Conservation (phyloP, 305 asterid genomes). For the Andrographis paniculata region DNA sequence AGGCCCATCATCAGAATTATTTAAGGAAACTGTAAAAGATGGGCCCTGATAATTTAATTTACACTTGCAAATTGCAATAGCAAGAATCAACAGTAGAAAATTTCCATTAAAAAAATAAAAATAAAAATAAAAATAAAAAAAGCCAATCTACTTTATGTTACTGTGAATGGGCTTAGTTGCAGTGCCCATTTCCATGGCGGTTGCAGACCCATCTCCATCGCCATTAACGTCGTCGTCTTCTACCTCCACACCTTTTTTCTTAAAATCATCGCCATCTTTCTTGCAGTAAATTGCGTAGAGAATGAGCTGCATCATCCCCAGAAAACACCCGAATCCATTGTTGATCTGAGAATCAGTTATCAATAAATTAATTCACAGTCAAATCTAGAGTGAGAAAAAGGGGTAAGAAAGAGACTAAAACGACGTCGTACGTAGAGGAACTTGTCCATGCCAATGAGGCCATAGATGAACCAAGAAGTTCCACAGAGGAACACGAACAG, state of each 20-base stretch:
- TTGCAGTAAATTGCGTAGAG: slow-evolving; percentile 44
- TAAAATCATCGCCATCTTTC: slow-evolving; percentile 8
- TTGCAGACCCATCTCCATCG: slow-evolving; percentile 28
- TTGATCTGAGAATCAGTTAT: slow-evolving; percentile 30
- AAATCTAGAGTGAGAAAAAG: no score
- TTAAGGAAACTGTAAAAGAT: no score
- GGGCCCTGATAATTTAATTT: no score
- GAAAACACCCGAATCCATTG: slow-evolving; percentile 49
- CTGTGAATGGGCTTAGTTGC: no score
- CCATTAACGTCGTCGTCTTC: slow-evolving; percentile 5
- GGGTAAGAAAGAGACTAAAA: neutral
- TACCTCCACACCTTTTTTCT: slow-evolving; percentile 4
- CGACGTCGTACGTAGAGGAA: slow-evolving; percentile 22
- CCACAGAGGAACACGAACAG: slow-evolving; percentile 35
- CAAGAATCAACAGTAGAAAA: no score
- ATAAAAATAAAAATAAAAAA: no score
- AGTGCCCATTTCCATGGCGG: slow-evolving; percentile 2
- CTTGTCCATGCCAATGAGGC: slow-evolving; percentile 33
- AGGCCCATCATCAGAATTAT: no score
- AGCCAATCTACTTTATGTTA: no score
- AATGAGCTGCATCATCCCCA: slow-evolving; percentile 54
- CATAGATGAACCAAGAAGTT: slow-evolving; percentile 38
- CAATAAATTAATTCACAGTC: no score
- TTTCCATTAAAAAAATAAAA: no score
- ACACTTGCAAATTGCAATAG: no score